These are phyloP conservation scores for Epichloe typhina DNA, from an alignment of 2,329 filamentous ascomycete genomes.

Conservation along the genomic window DNA sequence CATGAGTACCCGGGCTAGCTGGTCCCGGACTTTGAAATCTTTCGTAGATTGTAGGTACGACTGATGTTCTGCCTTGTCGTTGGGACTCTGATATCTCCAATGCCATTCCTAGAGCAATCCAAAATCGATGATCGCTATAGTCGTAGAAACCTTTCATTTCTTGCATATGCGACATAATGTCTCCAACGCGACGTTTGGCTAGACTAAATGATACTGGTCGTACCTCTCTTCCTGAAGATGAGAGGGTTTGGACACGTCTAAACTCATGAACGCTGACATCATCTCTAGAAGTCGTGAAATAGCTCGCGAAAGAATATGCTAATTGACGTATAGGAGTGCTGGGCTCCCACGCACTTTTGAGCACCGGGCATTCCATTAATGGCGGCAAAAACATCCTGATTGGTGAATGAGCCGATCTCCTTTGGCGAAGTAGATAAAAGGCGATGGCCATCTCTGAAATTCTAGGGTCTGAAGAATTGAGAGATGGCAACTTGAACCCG, in stretches of 20 bases:
- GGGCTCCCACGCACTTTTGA: constrained; percentile 43
- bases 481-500: neutral
- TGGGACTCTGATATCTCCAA: constrained; percentile 18
- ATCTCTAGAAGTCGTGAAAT: neutral
- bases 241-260: constrained; percentile 19
- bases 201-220: constrained; percentile 6
- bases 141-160: constrained; percentile 4
- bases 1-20: neutral
- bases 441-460: constrained; percentile 26
- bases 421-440: constrained; percentile 5
- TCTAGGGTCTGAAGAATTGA: constrained; percentile 22
- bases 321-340: constrained; percentile 36
- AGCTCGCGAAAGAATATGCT: constrained; percentile 34
- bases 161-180: constrained; percentile 9
- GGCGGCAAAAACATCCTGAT: constrained; percentile 50
- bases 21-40: neutral
- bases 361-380: constrained; percentile 43
- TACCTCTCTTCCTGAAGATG: constrained; percentile 17
- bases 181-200: constrained; percentile 4
- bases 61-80: constrained; percentile 10
- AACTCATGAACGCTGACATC: constrained; percentile 21
- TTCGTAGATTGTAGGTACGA: neutral
- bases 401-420: neutral
- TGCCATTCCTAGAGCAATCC: constrained; percentile 10
- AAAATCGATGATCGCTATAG: constrained; percentile 9